Evolutionary conservation across 345 rosid species (phyloP), one percentile per base, ranked within the genome.

Genomic region (Arabidopsis thaliana): DNA sequence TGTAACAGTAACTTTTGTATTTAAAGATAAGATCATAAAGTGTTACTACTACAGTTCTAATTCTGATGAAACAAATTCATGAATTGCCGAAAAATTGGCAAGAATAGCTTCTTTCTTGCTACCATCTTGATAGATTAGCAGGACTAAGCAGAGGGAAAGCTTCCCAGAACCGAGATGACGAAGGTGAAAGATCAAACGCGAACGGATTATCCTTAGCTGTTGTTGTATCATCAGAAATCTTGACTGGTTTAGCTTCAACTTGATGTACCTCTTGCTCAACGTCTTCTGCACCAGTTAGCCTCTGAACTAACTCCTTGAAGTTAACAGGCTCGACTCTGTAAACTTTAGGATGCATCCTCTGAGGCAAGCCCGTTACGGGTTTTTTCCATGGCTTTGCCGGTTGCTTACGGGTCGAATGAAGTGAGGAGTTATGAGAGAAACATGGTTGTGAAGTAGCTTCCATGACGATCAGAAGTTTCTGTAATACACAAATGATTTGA

Each of bases 301-400:
- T 85, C 75, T 91, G 97, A 65, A 93, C 98, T 84, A 93, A 80
- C 37, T 87, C 93, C 53, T 87, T 75, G 84, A 93, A 93, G 77
- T 93, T 86, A 13, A 82, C 41, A 48, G 97, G 88, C 42, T 91
- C 93, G 1, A 93, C 98, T 76, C 74, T 78, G 84, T 93, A 93
- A 10, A 93, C 90, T 70, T 58, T 79, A 0, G 96, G 90, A 14
- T 84, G 87, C 30, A 74, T 81, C 1, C 91, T 88, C 9, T 89
- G 89, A 44, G 82, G 34, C 4, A 86, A 88, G 6, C 89, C 90
- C 24, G 86, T 79, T 0, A 88, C 86, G 42, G 91, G 87, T 76
- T 76, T 83, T 84, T 82, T 91, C 85, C 88, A 77, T 23, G 94
- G 88, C 82, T 93, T 93, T 13, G 79, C 2, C 2, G 86, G 80